Evolutionary conservation across 2,329 filamentous ascomycete species (phyloP).

Genomic region (Alternaria hordeiaustralica): DNA sequence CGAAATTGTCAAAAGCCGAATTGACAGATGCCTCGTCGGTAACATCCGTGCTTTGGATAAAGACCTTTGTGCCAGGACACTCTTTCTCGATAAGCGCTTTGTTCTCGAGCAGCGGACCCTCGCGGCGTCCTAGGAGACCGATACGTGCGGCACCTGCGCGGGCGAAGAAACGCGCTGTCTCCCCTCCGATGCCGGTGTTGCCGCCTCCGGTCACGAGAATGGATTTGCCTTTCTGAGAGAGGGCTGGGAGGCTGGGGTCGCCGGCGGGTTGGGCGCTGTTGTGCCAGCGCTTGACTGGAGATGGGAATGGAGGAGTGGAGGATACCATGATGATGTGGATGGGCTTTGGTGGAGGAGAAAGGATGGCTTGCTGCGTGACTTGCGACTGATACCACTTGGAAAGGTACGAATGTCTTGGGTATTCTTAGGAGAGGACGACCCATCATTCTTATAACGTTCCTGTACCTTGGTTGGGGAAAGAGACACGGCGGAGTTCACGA

Average conservation of each 20-base stretch:
- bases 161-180: slow-evolving; percentile 53
- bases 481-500: neutral
- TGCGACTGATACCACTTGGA: neutral
- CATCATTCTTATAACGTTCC: neutral
- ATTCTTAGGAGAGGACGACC: neutral
- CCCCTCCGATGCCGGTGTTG: slow-evolving; percentile 55
- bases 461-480: neutral
- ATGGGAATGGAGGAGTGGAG: slow-evolving; percentile 38
- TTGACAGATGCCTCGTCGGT: slow-evolving; percentile 24
- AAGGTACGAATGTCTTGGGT: neutral
- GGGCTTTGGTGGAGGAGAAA: neutral
- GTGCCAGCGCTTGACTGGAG: slow-evolving; percentile 26
- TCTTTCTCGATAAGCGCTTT: slow-evolving; percentile 39
- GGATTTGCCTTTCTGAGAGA: slow-evolving; percentile 34
- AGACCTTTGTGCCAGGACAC: slow-evolving; percentile 18
- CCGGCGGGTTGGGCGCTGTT: slow-evolving; percentile 25
- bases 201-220: slow-evolving; percentile 48
- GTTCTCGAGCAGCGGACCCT: slow-evolving; percentile 42
- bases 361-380: neutral
- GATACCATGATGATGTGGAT: neutral
- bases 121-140: slow-evolving; percentile 52
- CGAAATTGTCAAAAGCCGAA: slow-evolving; percentile 18
- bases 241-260: slow-evolving; percentile 39
- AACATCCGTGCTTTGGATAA: slow-evolving; percentile 23
- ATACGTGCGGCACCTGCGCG: slow-evolving; percentile 54